Conservation (phyloP, 208 protist species). For the Acanthamoeba rhysodes region DNA sequence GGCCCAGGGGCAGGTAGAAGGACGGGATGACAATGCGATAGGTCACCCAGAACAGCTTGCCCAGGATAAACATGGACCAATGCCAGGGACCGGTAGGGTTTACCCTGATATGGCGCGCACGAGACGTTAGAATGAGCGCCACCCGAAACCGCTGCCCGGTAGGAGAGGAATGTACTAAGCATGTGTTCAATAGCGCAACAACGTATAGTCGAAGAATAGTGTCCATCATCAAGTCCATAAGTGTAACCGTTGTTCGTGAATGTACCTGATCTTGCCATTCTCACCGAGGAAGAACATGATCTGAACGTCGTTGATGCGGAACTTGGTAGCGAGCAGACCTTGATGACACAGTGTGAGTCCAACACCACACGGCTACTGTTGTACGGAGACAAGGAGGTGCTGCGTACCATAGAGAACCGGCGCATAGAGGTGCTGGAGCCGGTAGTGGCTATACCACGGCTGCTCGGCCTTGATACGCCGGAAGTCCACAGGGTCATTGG, state of each 20-base stretch:
- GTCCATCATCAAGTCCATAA: neutral
- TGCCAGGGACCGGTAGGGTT: slow-evolving; percentile 69
- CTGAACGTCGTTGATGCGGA: slow-evolving; percentile 83
- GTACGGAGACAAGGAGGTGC: neutral
- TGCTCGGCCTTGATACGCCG: slow-evolving; percentile 83
- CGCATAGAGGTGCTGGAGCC: slow-evolving; percentile 85
- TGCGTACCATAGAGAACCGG: slow-evolving; percentile 85
- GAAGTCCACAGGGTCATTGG: slow-evolving; percentile 80
- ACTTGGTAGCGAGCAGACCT: slow-evolving; percentile 82
- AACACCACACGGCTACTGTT: neutral
- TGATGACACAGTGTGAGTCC: neutral
- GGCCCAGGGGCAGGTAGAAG: slow-evolving; percentile 4
- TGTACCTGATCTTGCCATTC: slow-evolving; percentile 63
- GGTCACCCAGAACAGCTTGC: slow-evolving; percentile 84
- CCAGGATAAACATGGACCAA: slow-evolving; percentile 43
- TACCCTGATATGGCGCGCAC: slow-evolving; percentile 27
- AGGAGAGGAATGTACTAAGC: too few relatives aligned
- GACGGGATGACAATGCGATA: slow-evolving; percentile 85
- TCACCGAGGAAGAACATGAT: slow-evolving; percentile 77
- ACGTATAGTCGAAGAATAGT: neutral
- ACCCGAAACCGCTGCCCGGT: too few relatives aligned
- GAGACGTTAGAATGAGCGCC: neutral
- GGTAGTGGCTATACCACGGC: slow-evolving; percentile 80
- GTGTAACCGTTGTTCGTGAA: neutral
- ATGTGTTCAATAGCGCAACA: neutral